Base-by-base conservation (phyloP, 495 filamentous ascomycete genomes). In the Collariella sp. region DNA sequence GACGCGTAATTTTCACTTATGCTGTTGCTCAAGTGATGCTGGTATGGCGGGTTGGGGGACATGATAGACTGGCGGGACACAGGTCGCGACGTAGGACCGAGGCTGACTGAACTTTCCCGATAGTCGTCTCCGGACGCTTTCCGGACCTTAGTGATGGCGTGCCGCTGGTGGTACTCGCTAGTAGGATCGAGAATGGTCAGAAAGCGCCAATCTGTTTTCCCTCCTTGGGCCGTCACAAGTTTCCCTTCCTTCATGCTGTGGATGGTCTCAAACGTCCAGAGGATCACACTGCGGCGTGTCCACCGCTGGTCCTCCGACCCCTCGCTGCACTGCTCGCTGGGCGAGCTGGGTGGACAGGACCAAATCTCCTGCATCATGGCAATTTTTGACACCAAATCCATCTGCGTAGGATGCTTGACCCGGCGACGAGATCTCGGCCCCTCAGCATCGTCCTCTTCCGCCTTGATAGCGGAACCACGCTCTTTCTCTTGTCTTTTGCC, bases 311-410 rank as follows among this genome's bases (percentile, higher is more conserved):
- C 18, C 15, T 55, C 54, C 22, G 36, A 35, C 12, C 49, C 29
- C 5, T 39, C 48, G 5, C 13, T 39, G 16, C 24, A 31, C 1
- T 47, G 52, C 11, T 69, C 55, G 23, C 48, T 36, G 2, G 54
- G 31, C 10, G 46, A 44, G 11, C 57, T 66, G 13, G 73, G 71
- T 7, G 70, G 62, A 3, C 67, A 64, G 1, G 73, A 76, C 66
- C 62, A 76, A 34, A 78, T 66, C 62, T 78, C 75, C 52, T 77
- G 75, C 59, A 75, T 67, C 74, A 76, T 78, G 57, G 72, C 71
- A 12, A 76, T 75, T 60, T 68, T 63, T 20, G 67, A 62, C 18
- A 76, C 57, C 15, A 78, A 63, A 22, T 76, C 72, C 59, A 72
- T 75, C 22, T 71, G 72, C 12, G 72, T 72, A 33, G 50, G 66